A percentile compares a stretch with the other conserved stretches of the same genome.
phyloP scores from a whole-genome alignment of 2,329 filamentous ascomycete genomes.

The Diaporthe citri region DNA sequence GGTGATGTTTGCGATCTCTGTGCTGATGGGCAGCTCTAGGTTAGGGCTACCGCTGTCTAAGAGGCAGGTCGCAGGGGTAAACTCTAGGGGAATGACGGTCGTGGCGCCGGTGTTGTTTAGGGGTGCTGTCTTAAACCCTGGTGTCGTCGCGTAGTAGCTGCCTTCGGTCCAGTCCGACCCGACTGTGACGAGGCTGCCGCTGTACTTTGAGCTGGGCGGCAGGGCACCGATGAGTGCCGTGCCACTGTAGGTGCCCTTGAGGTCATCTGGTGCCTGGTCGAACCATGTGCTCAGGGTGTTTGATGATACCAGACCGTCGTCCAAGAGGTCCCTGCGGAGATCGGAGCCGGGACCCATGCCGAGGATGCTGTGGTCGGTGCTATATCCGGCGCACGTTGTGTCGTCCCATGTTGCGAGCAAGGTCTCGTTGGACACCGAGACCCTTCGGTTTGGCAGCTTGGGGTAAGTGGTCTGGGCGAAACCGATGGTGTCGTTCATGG shows the following conservation, averaged over 20 bases:
- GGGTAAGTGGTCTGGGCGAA: constrained; percentile 3
- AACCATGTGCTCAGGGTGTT: constrained; percentile 7
- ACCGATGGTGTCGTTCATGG: constrained; percentile 12
- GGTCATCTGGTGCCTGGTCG: not conserved
- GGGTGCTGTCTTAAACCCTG: not conserved
- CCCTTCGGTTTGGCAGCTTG: not conserved
- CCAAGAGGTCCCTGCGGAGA: not conserved
- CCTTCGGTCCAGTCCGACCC: constrained; percentile 9
- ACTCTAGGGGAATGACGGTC: not conserved
- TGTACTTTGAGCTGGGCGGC: not conserved
- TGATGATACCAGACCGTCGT: not conserved
- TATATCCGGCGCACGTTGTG: not conserved
- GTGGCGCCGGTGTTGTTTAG: not conserved
- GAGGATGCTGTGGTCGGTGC: constrained; percentile 5
- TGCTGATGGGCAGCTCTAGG: constrained; percentile 1
- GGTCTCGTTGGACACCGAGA: not conserved
- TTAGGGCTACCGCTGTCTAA: constrained; percentile 17
- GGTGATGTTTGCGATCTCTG: not conserved
- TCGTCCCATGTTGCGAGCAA: not conserved
- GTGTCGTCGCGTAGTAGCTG: not conserved
- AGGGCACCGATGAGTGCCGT: not conserved
- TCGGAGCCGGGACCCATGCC: not conserved
- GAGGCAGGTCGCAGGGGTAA: not conserved
- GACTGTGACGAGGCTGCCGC: not conserved
- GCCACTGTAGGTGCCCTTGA: not conserved